phyloP scores from a whole-genome alignment of 1,284 basidiomycete genomes.

The Melampsora americana region DNA sequence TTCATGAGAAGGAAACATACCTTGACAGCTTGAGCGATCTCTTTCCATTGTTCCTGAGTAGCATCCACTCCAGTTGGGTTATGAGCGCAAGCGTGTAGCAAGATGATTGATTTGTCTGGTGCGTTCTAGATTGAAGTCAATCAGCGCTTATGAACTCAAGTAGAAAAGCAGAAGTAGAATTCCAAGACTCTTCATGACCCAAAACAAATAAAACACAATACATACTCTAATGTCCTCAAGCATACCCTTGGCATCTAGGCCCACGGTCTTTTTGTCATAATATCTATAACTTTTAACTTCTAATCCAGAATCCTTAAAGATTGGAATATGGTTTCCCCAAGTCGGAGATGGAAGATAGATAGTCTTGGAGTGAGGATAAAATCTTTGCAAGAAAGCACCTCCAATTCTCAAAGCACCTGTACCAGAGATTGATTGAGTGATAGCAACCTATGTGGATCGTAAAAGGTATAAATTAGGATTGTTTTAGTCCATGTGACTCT shows the following conservation, averaged over 20 bases:
- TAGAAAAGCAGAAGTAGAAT: neutral
- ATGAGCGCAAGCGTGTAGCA: conserved; percentile 55
- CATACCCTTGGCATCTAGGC: conserved; percentile 54
- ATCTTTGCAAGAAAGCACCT: conserved; percentile 83
- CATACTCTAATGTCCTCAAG: conserved; percentile 48
- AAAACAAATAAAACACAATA: neutral
- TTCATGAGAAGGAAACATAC: conserved; percentile 46
- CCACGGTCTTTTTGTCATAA: conserved; percentile 55
- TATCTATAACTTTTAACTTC: conserved; percentile 82
- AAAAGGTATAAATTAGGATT: neutral
- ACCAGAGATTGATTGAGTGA: conserved; percentile 94
- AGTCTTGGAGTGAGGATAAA: conserved; percentile 80
- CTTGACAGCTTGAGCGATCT: conserved; percentile 71
- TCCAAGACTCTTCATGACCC: neutral
- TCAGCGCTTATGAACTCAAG: neutral
- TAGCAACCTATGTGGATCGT: conserved; percentile 65
- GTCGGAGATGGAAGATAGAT: conserved; percentile 93
- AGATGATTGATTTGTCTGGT: conserved; percentile 53
- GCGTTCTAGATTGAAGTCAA: conserved; percentile 38
- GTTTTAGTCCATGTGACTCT: neutral
- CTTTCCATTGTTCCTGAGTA: conserved; percentile 79
- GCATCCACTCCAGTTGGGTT: conserved; percentile 76
- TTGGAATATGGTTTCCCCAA: conserved; percentile 91
- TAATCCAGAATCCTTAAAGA: conserved; percentile 76
- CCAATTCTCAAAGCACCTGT: conserved; percentile 97